These are phyloP conservation scores for Ustilago nuda DNA, from an alignment of 1,284 basidiomycete species.

Conservation along the genomic window DNA sequence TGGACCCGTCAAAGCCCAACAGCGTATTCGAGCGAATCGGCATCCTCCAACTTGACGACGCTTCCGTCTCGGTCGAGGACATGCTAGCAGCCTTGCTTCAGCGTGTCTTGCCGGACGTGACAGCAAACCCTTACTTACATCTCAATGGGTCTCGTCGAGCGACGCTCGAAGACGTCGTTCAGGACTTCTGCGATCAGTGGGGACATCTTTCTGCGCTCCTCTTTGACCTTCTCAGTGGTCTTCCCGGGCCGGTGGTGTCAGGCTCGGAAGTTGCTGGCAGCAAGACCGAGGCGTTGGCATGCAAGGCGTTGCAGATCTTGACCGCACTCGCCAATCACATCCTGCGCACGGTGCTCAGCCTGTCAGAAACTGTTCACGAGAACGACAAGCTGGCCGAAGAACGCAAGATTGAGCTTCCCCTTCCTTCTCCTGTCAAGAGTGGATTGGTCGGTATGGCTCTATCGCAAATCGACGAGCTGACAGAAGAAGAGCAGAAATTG, in stretches of 20 bases:
- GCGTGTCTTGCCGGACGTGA: slow-evolving; percentile 25
- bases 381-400: slow-evolving; percentile 21
- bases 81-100: slow-evolving; percentile 16
- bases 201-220: slow-evolving; percentile 19
- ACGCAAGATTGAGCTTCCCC: slow-evolving; percentile 15
- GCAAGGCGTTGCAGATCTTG: slow-evolving; percentile 30
- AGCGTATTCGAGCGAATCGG: slow-evolving; percentile 27
- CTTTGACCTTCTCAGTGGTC: slow-evolving; percentile 14
- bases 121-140: slow-evolving; percentile 17
- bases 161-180: slow-evolving; percentile 31
- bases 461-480: slow-evolving; percentile 25
- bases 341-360: slow-evolving; percentile 22
- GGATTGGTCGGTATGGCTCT: slow-evolving; percentile 30
- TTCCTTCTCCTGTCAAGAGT: not conserved
- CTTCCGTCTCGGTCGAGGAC: slow-evolving; percentile 29
- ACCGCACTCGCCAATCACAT: slow-evolving; percentile 45
- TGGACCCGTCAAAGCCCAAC: slow-evolving; percentile 2
- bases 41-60: slow-evolving; percentile 37
- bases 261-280: not conserved
- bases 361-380: slow-evolving; percentile 39
- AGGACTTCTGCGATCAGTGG: slow-evolving; percentile 27
- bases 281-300: slow-evolving; percentile 18
- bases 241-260: slow-evolving; percentile 4
- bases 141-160: slow-evolving; percentile 11
- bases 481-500: slow-evolving; percentile 16